phyloP scores from a whole-genome alignment of 306 rosid species.

The Medicago ruthenica region DNA sequence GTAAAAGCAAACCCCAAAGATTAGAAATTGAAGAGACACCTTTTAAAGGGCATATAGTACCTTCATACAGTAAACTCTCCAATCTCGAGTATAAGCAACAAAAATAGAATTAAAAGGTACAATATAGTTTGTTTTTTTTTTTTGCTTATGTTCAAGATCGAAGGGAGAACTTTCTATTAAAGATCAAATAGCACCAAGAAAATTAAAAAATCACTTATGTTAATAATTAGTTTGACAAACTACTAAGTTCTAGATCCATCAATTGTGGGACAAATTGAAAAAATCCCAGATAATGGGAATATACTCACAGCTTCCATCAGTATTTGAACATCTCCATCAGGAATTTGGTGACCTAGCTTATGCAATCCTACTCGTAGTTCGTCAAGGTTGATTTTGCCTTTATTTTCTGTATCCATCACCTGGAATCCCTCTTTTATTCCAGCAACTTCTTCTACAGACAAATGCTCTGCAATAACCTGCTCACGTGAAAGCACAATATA shows the following conservation, averaged over 20 bases:
- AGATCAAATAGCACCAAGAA: constrained; percentile 15
- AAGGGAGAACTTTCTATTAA: not conserved
- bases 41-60: constrained; percentile 19
- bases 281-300: constrained; percentile 19
- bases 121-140: too few species aligned
- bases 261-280: constrained; percentile 24
- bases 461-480: constrained; percentile 90
- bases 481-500: constrained; percentile 40
- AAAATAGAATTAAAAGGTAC: too few species aligned
- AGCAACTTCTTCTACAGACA: constrained; percentile 88
- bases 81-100: too few species aligned
- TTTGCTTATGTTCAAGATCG: too few species aligned
- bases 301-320: constrained; percentile 90
- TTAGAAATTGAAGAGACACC: constrained; percentile 30
- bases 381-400: constrained; percentile 73
- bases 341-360: constrained; percentile 85
- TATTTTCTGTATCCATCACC: constrained; percentile 71
- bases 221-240: constrained; percentile 38
- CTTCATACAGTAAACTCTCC: not conserved
- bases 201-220: constrained; percentile 11
- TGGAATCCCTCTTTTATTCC: constrained; percentile 84
- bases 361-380: constrained; percentile 78
- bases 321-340: constrained; percentile 80
- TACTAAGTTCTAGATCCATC: constrained; percentile 13
- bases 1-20: constrained; percentile 28